Base-by-base conservation (phyloP, 495 filamentous ascomycete species). In the Polyplosphaeria fusca region DNA sequence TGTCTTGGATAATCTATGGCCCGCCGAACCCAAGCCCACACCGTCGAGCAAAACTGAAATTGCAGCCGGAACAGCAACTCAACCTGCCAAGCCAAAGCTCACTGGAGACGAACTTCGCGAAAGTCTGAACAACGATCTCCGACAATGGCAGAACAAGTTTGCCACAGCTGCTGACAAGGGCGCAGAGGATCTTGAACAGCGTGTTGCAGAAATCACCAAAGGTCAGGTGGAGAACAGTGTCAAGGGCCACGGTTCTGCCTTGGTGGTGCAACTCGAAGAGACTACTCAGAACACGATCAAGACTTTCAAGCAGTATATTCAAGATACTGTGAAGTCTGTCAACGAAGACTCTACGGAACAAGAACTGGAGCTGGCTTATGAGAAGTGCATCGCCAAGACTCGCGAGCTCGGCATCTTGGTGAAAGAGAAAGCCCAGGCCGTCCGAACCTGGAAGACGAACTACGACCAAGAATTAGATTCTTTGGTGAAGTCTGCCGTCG, bases 111-210 rank as follows among this genome's bases (percentile, higher is more conserved):
- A 80, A 44, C 71, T 80, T 2, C 82, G 83, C 5, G 80, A 86
- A 63, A 84, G 82, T 30, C 84, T 96, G 49, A 78, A 83, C 5
- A 80, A 83, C 14, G 94, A 97, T 69, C 78, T 99, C 32, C 72
- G 80, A 43, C 74, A 77, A 32, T 97, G 91, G 90, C 84, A 95
- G 69, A 78, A 81, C 37, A 89, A 93, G 61, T 97, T 96, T 69
- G 77, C 86, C 20, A 82, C 82, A 52, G 88, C 89, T 5, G 87
- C 86, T 19, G 85, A 91, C 43, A 87, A 91, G 64, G 90, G 89
- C 5, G 77, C 87, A 25, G 82, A 86, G 44, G 84, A 87, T 61
- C 77, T 91, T 9, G 76, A 82, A 49, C 72, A 77, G 7, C 77
- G 82, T n/a, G 77, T 91, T n/a, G 77, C 78, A 24, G 86, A 95